phyloP scores from a whole-genome alignment of 192 early-diverging fungal genomes.

The Dimargaris xerosporica region DNA sequence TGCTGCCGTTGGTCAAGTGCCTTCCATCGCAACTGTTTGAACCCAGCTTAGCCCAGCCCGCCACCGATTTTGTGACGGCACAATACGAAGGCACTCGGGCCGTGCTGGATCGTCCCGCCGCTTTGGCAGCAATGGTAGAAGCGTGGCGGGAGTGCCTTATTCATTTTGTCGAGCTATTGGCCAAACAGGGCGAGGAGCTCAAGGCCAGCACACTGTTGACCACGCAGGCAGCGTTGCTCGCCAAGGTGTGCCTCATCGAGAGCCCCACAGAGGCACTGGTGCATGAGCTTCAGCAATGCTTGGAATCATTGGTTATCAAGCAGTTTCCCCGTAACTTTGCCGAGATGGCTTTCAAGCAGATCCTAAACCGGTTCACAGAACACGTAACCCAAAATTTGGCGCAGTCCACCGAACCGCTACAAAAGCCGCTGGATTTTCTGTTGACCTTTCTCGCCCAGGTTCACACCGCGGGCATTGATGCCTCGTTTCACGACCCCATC shows the following conservation, averaged over 20 bases:
- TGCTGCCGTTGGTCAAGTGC: slow-evolving; percentile 55
- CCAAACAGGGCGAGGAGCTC: not conserved
- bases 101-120: slow-evolving; percentile 28
- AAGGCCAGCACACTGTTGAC: slow-evolving; percentile 17
- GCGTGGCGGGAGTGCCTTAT: slow-evolving; percentile 49
- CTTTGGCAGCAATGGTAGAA: slow-evolving; percentile 33
- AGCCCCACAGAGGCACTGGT: not conserved
- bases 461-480: not conserved
- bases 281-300: not conserved
- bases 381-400: not conserved
- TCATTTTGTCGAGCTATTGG: slow-evolving; percentile 30
- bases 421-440: not conserved
- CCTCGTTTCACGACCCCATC: not conserved
- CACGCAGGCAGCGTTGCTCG: not conserved
- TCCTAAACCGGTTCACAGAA: not conserved
- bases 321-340: slow-evolving; percentile 12
- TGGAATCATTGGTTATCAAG: slow-evolving; percentile 6
- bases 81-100: slow-evolving; percentile 41
- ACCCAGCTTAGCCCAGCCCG: slow-evolving; percentile 16
- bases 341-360: slow-evolving; percentile 1
- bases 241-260: not conserved
- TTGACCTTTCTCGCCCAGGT: not conserved
- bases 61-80: slow-evolving; percentile 25
- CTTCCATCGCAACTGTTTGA: slow-evolving; percentile 34
- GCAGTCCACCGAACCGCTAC: not conserved